Conservation (phyloP, 1,284 basidiomycete species). For the Puccinia horiana region DNA sequence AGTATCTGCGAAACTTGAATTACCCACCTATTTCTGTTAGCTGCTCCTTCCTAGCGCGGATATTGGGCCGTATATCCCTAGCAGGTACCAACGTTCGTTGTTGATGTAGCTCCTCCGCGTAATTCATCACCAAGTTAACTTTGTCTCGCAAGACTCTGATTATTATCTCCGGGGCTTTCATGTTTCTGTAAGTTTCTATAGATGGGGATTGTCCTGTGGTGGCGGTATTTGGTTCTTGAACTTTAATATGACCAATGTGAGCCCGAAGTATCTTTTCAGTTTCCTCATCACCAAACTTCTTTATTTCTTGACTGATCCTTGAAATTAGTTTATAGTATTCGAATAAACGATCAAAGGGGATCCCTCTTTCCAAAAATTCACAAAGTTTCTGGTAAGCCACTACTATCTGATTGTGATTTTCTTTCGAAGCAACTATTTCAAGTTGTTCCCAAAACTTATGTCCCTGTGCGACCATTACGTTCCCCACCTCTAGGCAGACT, state of each 20-base stretch:
- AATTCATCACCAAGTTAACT: neutral
- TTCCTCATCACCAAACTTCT: neutral
- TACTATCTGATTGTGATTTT: neutral
- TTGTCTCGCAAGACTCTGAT: neutral
- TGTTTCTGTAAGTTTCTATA: neutral
- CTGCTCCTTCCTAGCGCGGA: neutral
- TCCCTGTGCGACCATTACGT: neutral
- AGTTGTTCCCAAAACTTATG: neutral
- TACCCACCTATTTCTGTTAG: neutral
- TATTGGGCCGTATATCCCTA: neutral
- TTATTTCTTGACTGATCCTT: neutral
- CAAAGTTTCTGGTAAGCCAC: neutral
- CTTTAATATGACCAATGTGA: neutral
- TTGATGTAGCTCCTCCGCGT: neutral
- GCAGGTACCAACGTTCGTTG: neutral
- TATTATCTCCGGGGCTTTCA: neutral
- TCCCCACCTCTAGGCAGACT: neutral
- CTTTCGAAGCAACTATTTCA: neutral
- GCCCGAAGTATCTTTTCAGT: neutral
- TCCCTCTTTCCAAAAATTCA: neutral
- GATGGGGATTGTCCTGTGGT: neutral
- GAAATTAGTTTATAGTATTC: neutral
- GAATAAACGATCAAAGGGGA: neutral
- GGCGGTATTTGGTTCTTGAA: neutral
- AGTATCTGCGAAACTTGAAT: too few species aligned